phyloP scores from a whole-genome alignment of 2,329 filamentous ascomycete species.

The Alternaria alternata region DNA sequence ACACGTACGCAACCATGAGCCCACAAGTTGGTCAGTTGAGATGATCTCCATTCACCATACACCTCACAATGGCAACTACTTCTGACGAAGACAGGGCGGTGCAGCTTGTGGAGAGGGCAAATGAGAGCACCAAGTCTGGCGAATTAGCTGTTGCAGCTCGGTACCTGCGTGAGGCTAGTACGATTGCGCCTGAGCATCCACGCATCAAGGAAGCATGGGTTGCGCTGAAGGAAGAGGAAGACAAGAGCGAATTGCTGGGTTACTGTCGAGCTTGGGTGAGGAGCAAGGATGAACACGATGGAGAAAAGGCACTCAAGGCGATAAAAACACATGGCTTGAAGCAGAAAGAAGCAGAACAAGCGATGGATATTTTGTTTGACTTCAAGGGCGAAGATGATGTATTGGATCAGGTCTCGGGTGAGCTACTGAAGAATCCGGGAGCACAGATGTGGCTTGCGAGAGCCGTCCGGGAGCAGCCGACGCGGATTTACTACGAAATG shows the following conservation, averaged over 20 bases:
- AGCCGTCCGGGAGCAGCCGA: conserved; percentile 50
- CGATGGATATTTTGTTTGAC: conserved; percentile 54
- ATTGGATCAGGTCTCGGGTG: conserved; percentile 52
- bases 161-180: conserved; percentile 55
- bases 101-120: conserved; percentile 42
- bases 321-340: conserved; percentile 44
- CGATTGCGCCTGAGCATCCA: conserved; percentile 53
- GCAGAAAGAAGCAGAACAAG: conserved; percentile 50
- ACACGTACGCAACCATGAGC: conserved; percentile 25
- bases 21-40: conserved; percentile 20
- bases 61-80: conserved; percentile 36
- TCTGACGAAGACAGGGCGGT: conserved; percentile 42
- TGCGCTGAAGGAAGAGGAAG: conserved; percentile 50
- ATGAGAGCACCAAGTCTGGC: conserved; percentile 36
- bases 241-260: conserved; percentile 43
- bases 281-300: conserved; percentile 50
- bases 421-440: conserved; percentile 45
- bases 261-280: conserved; percentile 49
- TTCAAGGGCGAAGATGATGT: conserved; percentile 53
- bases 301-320: conserved; percentile 48
- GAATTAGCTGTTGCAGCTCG: conserved; percentile 52
- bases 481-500: conserved; percentile 54
- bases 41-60: conserved; percentile 24
- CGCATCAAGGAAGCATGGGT: conserved; percentile 53
- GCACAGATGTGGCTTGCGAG: conserved; percentile 53